Percentiles rank a stretch among this genome's conserved stretches.
phyloP scores from a whole-genome alignment of 805 yeast genomes.

The Komagataella populi region DNA sequence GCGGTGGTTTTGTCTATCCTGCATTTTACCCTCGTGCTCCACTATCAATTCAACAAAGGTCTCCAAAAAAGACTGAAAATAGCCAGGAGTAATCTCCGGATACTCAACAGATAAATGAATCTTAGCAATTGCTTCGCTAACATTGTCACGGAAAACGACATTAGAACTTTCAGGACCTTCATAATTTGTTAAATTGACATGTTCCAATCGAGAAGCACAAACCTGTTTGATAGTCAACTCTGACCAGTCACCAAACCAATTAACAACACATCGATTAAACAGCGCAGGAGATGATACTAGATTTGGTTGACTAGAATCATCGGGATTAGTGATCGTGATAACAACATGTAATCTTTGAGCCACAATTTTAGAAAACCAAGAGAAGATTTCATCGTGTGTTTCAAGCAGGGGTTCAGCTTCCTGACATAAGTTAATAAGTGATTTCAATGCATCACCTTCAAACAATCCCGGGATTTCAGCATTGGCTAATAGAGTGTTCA shows the following conservation, averaged over 20 bases:
- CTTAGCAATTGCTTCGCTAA: constrained; percentile 30
- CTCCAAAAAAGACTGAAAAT: constrained; percentile 35
- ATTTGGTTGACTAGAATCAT: constrained; percentile 20
- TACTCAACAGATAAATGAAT: constrained; percentile 24
- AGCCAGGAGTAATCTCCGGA: constrained; percentile 30
- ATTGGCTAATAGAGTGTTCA: constrained; percentile 89
- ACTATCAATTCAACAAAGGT: constrained; percentile 29
- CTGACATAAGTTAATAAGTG: constrained; percentile 38
- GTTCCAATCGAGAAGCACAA: constrained; percentile 13
- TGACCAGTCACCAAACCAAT: constrained; percentile 86
- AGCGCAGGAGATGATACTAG: constrained; percentile 75
- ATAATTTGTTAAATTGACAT: constrained; percentile 5
- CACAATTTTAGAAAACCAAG: constrained; percentile 62
- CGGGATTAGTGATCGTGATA: constrained; percentile 54
- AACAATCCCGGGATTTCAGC: constrained; percentile 87
- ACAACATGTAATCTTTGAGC: constrained; percentile 70
- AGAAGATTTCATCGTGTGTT: constrained; percentile 52
- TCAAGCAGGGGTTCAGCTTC: constrained; percentile 49
- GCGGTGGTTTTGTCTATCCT: constrained; percentile 58
- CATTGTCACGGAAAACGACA: constrained; percentile 19
- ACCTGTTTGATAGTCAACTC: constrained; percentile 32
- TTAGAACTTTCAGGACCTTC: neutral
- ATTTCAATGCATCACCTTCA: constrained; percentile 51
- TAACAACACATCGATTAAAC: constrained; percentile 76
- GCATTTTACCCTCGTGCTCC: constrained; percentile 32